Conservation (phyloP, 306 rosid species). For the Crataegus laevigata region DNA sequence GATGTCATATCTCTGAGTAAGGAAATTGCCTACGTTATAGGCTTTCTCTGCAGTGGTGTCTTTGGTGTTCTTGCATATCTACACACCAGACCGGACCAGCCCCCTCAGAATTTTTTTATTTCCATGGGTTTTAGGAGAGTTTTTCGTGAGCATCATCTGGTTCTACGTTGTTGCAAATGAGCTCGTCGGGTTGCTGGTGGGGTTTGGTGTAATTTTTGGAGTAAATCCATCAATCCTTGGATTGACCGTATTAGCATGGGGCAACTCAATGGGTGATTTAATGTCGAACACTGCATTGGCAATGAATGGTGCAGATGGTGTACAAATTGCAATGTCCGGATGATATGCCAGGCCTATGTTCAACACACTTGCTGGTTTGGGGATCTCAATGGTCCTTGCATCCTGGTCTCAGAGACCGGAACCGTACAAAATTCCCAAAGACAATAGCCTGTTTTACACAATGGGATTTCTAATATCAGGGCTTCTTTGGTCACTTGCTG, state of each 20-base stretch:
- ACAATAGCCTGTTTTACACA: conserved; percentile 58
- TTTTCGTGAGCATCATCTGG: conserved; percentile 92
- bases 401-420: conserved; percentile 61
- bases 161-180: conserved; percentile 92
- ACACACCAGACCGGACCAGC: conserved; percentile 52
- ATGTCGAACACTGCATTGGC: conserved; percentile 85
- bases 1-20: conserved; percentile 34
- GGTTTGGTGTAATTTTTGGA: conserved; percentile 71
- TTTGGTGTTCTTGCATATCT: conserved; percentile 71
- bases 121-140: conserved; percentile 92
- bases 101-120: conserved; percentile 53
- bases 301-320: conserved; percentile 72
- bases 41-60: conserved; percentile 48
- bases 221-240: conserved; percentile 92
- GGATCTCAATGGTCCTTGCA: conserved; percentile 73
- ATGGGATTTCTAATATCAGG: conserved; percentile 64
- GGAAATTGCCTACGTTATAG: conserved; percentile 39
- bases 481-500: conserved; percentile 61
- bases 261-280: conserved; percentile 95
- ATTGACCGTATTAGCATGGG: conserved; percentile 95
- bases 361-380: conserved; percentile 84
- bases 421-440: conserved; percentile 46
- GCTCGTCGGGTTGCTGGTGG: conserved; percentile 77
- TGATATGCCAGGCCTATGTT: conserved; percentile 98
- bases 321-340: conserved; percentile 95